Conservation (phyloP, 768 basidiomycete genomes). For the Peribolospora kevripleyi region DNA sequence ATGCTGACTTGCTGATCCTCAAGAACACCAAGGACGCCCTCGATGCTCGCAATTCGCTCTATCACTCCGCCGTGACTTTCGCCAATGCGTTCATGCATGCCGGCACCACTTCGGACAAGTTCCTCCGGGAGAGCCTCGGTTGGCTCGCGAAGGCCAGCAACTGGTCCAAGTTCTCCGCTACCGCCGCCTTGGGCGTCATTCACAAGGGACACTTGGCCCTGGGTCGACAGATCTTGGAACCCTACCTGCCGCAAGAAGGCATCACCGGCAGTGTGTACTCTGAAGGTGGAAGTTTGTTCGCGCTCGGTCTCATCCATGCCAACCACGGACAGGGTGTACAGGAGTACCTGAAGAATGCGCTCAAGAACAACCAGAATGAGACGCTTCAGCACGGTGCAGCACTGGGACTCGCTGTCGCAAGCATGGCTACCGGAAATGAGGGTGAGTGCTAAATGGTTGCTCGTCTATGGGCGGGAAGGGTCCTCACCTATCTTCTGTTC, state of each 20-base stretch:
- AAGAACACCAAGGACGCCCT: constrained; percentile 78
- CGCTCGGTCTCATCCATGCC: constrained; percentile 79
- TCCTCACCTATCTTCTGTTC: too few relatives aligned
- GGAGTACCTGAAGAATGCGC: constrained; percentile 46
- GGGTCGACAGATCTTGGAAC: constrained; percentile 72
- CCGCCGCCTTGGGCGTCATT: constrained; percentile 87
- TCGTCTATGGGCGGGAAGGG: too few relatives aligned
- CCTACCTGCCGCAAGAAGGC: constrained; percentile 51
- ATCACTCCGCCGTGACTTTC: constrained; percentile 84
- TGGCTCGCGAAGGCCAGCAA: constrained; percentile 88
- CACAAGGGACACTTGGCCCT: constrained; percentile 91
- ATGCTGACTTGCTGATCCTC: constrained; percentile 69
- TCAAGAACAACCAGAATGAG: constrained; percentile 51
- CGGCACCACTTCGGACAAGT: constrained; percentile 86
- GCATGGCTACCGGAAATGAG: constrained; percentile 69
- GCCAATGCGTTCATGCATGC: constrained; percentile 96
- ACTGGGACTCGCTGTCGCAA: constrained; percentile 82
- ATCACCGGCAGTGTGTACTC: constrained; percentile 47
- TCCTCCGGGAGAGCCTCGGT: constrained; percentile 84
- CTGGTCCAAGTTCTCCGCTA: constrained; percentile 97
- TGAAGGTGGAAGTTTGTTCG: constrained; percentile 89
- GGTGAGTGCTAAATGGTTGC: constrained; percentile 15
- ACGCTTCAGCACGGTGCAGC: constrained; percentile 94
- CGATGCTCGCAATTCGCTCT: constrained; percentile 84
- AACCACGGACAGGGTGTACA: constrained; percentile 38